These are phyloP conservation scores for Albophoma yamanashiensis DNA, from an alignment of 2,329 filamentous ascomycete species.

Conservation along the genomic window DNA sequence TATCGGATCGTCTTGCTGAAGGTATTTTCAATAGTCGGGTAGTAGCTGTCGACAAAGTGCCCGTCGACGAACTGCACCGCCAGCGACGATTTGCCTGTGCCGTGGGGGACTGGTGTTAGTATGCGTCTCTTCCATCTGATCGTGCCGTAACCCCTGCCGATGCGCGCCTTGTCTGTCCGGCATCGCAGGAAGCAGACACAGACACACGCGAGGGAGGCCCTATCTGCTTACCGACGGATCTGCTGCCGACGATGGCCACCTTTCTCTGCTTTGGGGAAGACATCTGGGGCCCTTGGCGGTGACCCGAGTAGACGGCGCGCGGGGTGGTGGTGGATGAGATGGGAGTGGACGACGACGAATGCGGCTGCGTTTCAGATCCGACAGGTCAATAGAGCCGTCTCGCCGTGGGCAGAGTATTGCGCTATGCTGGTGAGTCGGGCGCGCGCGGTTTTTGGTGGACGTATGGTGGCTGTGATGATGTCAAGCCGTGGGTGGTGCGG, in stretches of 20 bases:
- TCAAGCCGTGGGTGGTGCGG: neutral
- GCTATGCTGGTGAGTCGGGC: neutral
- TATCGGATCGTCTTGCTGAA: constrained; percentile 93
- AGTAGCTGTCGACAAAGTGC: constrained; percentile 98
- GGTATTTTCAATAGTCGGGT: constrained; percentile 97
- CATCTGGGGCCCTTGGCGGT: constrained; percentile 30
- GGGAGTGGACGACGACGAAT: neutral
- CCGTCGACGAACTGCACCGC: constrained; percentile 96
- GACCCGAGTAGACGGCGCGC: neutral
- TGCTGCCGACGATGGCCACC: constrained; percentile 90
- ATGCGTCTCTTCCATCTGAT: neutral
- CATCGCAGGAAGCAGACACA: neutral
- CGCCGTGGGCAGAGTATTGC: neutral
- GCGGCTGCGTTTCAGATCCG: neutral
- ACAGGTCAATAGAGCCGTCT: neutral
- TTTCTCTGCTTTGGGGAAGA: constrained; percentile 77
- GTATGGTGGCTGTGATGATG: neutral
- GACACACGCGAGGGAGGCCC: neutral
- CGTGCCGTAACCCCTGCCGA: neutral
- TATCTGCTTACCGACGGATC: constrained; percentile 56
- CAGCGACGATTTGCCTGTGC: constrained; percentile 85
- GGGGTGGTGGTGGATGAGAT: neutral
- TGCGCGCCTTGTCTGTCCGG: neutral
- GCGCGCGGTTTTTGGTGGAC: neutral
- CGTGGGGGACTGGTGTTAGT: neutral